phyloP scores from a whole-genome alignment of 2,329 filamentous ascomycete genomes.

The Aspergillus fijiensis region DNA sequence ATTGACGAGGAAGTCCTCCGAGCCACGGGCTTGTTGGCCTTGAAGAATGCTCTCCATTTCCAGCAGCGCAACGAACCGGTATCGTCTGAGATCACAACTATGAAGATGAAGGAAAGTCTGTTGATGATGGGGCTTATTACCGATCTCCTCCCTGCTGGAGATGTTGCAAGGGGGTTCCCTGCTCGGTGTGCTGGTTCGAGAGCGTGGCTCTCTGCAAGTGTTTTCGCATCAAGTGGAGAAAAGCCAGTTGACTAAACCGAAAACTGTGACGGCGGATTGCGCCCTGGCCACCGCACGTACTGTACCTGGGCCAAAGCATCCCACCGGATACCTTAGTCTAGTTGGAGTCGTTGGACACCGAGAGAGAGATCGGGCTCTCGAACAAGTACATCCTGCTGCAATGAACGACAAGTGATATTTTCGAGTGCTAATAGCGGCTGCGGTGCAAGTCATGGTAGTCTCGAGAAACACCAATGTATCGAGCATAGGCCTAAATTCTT shows the following conservation, averaged over 20 bases:
- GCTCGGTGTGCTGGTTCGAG: slow-evolving; percentile 29
- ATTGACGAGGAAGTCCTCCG: neutral
- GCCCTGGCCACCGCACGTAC: slow-evolving; percentile 30
- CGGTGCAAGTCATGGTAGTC: slow-evolving; percentile 14
- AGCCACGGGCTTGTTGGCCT: neutral
- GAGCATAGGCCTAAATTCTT: neutral
- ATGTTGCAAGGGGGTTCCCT: slow-evolving; percentile 16
- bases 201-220: slow-evolving; percentile 37
- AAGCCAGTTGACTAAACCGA: slow-evolving; percentile 24
- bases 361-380: slow-evolving; percentile 1
- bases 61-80: neutral
- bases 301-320: slow-evolving; percentile 25
- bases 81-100: neutral
- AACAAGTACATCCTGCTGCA: neutral
- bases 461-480: neutral
- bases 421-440: slow-evolving; percentile 18
- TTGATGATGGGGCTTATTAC: neutral
- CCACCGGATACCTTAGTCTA: neutral
- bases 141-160: slow-evolving; percentile 6
- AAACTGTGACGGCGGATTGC: slow-evolving; percentile 37
- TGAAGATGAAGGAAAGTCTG: too few species aligned
- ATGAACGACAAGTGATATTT: slow-evolving; percentile 13
- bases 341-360: neutral
- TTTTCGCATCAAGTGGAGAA: slow-evolving; percentile 31
- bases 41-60: neutral